Evolutionary conservation across 75 land plant species (phyloP), one percentile per base, ranked within the genome.

Genomic region (Adiantum capillusveneris): DNA sequence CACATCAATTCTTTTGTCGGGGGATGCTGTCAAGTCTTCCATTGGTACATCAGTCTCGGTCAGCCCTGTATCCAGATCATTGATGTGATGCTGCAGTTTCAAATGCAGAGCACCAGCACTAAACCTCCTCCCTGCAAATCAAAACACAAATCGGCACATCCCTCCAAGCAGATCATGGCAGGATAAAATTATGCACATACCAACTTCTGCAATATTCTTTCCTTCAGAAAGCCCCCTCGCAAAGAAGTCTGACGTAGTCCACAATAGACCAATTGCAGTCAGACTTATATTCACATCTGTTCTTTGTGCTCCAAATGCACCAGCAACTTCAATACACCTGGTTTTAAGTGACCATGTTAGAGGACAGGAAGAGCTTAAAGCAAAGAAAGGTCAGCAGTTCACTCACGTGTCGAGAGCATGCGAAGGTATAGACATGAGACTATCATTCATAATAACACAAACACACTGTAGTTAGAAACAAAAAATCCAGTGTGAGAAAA

Each of bases 371-470:
- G 7, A 34, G 37, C 3, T 34, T 34, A 34, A 9, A 34, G 3
- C 3, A 3, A 34, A 34, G 37, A 34, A 34, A 34, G 3, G 9
- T 34, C 3, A 34, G 9, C 9, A 5, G n/a, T 9, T 34, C 7
- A 34, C 94, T 78, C 86, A 94, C 98, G 73, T 64, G 54, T 86
- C 82, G 44, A 90, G 72, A 65, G 91, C 86, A 53, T 79, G 67
- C 29, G 75, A 63, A 34, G 99, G 99, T 54, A 95, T 64, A 29
- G 86, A 80, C 20, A 84, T 75, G 20, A 95, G 78, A 44, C 96
- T 90, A 73, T 95, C 92, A 72, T 90, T 95, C 97, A 95, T 84
- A 58, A 95, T 80, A 25, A 90, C 79, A 50, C 91, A 87, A n/a
- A 95, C 66, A 65, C 84, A 73, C 99, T 95, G 74, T 62, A 72